phyloP scores from a whole-genome alignment of 345 rosid species.

The Tarenaya hassleriana region DNA sequence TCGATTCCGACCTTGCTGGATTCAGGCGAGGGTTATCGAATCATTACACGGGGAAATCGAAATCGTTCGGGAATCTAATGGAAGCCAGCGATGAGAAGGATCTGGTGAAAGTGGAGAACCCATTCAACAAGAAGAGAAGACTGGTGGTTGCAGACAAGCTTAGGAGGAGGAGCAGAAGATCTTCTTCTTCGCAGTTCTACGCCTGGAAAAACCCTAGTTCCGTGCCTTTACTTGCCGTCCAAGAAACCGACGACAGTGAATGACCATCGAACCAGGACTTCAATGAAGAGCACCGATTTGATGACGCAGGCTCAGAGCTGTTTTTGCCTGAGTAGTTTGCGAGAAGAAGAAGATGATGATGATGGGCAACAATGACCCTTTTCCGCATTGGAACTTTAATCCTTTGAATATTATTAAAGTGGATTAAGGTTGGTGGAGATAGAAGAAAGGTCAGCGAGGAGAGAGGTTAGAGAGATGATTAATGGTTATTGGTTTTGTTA shows the following conservation, averaged over 20 bases:
- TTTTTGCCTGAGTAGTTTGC: slow-evolving; percentile 31
- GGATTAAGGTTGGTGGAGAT: too few species aligned
- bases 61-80: slow-evolving; percentile 70
- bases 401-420: too few species aligned
- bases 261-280: slow-evolving; percentile 6
- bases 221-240: slow-evolving; percentile 55
- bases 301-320: slow-evolving; percentile 29
- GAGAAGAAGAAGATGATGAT: slow-evolving; percentile 24
- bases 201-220: slow-evolving; percentile 59
- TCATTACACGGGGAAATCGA: slow-evolving; percentile 73
- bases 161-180: slow-evolving; percentile 27
- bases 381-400: too few species aligned
- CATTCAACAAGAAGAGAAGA: slow-evolving; percentile 72
- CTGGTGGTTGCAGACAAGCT: slow-evolving; percentile 49
- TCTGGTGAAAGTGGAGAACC: slow-evolving; percentile 64
- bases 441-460: too few species aligned
- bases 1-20: not conserved
- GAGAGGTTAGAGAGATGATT: too few species aligned
- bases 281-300: slow-evolving; percentile 16
- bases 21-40: slow-evolving; percentile 77
- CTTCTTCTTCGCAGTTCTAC: slow-evolving; percentile 38
- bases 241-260: slow-evolving; percentile 28
- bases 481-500: too few species aligned
- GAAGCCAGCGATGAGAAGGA: slow-evolving; percentile 49
- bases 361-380: not conserved